These are phyloP conservation scores for Lactifluus volemus DNA, from an alignment of 768 basidiomycete species.

Conservation along the genomic window DNA sequence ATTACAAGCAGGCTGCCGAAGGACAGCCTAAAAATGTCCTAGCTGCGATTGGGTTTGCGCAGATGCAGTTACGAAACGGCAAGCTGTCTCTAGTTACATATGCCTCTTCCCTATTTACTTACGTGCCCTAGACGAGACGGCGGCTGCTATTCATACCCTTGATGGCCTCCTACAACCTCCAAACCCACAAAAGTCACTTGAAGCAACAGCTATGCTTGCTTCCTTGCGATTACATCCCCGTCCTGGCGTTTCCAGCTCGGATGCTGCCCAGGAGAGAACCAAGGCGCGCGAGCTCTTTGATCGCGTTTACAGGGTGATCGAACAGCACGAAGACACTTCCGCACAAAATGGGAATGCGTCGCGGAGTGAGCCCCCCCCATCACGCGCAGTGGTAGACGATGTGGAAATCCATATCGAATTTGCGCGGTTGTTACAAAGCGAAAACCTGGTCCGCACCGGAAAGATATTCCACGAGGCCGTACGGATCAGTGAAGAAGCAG, in stretches of 20 bases:
- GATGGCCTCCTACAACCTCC: constrained; percentile 67
- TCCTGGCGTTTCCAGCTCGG: constrained; percentile 67
- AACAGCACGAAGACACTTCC: constrained; percentile 45
- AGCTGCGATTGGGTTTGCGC: constrained; percentile 78
- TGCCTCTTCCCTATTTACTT: not conserved
- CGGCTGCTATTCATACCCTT: constrained; percentile 78
- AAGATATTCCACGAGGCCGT: constrained; percentile 70
- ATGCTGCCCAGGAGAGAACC: constrained; percentile 59
- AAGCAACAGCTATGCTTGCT: constrained; percentile 85
- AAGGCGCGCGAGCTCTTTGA: constrained; percentile 81
- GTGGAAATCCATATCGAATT: constrained; percentile 87
- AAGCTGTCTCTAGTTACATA: constrained; percentile 13
- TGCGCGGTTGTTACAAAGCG: constrained; percentile 80
- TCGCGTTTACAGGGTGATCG: constrained; percentile 56
- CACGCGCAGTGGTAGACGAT: constrained; percentile 51
- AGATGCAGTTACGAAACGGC: constrained; percentile 83
- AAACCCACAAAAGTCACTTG: constrained; percentile 56
- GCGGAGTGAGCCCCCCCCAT: constrained; percentile 10
- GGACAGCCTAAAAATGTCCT: constrained; percentile 67
- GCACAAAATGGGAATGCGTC: constrained; percentile 22
- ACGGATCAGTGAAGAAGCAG: constrained; percentile 44
- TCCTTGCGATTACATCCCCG: constrained; percentile 79
- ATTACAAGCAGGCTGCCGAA: constrained; percentile 59
- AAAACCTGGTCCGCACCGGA: constrained; percentile 63
- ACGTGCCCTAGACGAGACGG: constrained; percentile 53